These are phyloP conservation scores for Pestalotiopsis sp. DNA, from an alignment of 2,329 filamentous ascomycete genomes.

Conservation along the genomic window DNA sequence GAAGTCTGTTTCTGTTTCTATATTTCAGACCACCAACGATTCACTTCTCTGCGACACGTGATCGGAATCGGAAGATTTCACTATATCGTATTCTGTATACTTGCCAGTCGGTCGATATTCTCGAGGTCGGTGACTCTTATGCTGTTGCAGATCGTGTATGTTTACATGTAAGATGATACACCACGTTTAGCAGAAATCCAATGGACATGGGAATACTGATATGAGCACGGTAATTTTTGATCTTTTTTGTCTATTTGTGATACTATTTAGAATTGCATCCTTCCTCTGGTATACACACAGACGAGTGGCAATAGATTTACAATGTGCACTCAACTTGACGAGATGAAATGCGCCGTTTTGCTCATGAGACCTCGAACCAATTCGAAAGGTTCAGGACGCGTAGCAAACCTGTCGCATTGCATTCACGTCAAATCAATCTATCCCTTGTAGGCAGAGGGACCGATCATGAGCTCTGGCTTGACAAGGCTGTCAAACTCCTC, in stretches of 20 bases:
- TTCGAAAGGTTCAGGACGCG: no score
- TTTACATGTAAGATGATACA: no score
- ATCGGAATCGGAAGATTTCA: background rate
- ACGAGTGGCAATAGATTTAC: background rate
- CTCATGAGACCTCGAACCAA: background rate
- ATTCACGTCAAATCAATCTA: constrained; percentile 26
- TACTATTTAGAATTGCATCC: background rate
- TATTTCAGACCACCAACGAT: background rate
- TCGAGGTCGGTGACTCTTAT: no score
- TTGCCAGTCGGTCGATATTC: background rate
- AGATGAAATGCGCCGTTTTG: background rate
- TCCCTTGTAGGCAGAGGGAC: constrained; percentile 67
- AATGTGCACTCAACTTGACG: background rate
- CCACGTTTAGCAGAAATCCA: no score
- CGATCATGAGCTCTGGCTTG: constrained; percentile 92
- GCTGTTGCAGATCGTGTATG: no score
- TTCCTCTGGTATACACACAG: no score
- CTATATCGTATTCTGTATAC: background rate
- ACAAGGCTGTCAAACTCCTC: constrained; percentile 92
- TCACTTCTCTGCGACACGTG: background rate
- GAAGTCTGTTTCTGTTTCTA: background rate
- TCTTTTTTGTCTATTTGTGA: constrained; percentile 17
- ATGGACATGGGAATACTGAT: background rate
- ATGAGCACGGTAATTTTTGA: constrained; percentile 15
- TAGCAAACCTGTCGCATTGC: background rate